A percentile compares a stretch with the other conserved stretches of the same genome.
These are phyloP conservation scores for Termitomyces sp. DNA, from an alignment of 768 basidiomycete species.

Conservation along the genomic window DNA sequence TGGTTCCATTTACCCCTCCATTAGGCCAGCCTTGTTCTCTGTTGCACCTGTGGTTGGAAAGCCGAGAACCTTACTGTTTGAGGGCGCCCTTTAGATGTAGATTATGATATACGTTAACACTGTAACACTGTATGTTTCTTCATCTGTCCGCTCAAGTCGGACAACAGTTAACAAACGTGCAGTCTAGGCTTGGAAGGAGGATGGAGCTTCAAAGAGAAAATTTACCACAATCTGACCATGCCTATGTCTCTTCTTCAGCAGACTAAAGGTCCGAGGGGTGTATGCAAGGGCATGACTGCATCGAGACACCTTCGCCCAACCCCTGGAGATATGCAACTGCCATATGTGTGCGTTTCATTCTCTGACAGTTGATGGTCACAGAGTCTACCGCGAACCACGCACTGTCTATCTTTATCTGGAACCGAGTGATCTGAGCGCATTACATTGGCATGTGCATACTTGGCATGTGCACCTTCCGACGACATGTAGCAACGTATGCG, in stretches of 20 bases:
- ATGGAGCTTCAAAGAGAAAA: background rate
- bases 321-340: background rate
- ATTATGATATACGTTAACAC: slow-evolving; percentile 3
- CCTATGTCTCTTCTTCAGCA: background rate
- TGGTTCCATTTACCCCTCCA: background rate
- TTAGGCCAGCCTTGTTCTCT: slow-evolving; percentile 47
- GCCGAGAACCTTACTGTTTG: slow-evolving; percentile 46
- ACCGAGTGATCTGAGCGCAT: background rate
- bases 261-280: background rate
- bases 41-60: slow-evolving; percentile 40
- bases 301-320: background rate
- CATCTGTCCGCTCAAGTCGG: background rate
- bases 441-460: background rate
- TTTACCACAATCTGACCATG: background rate
- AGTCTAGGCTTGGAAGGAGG: background rate
- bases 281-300: background rate
- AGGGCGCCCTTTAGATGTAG: slow-evolving; percentile 33
- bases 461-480: background rate
- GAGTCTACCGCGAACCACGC: background rate
- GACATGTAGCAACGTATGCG: background rate
- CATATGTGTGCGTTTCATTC: background rate
- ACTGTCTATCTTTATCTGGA: background rate
- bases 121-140: slow-evolving; percentile 8
- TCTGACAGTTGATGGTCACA: background rate
- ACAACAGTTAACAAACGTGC: background rate